phyloP scores from a whole-genome alignment of 805 yeast genomes.

The Dipodascus geniculatus region DNA sequence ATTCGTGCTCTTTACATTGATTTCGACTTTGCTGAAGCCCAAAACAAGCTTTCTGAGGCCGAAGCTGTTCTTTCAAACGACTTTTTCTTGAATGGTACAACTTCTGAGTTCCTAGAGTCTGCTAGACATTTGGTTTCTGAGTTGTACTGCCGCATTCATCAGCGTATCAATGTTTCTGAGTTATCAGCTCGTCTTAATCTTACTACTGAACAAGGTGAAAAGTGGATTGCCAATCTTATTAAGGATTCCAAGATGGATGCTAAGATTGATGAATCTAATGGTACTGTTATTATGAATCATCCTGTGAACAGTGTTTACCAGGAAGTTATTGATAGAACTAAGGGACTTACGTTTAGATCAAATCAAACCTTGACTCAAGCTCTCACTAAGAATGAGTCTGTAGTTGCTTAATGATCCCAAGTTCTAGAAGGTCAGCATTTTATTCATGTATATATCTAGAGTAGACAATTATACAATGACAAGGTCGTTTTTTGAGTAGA shows the following conservation, averaged over 20 bases:
- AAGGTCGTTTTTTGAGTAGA: too few species aligned
- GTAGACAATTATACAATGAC: not conserved
- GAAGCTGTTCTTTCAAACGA: constrained; percentile 39
- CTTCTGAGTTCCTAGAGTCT: constrained; percentile 32
- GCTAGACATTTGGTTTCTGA: constrained; percentile 44
- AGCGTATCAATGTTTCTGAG: constrained; percentile 34
- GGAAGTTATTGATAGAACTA: constrained; percentile 54
- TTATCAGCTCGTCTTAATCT: constrained; percentile 36
- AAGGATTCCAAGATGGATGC: constrained; percentile 42
- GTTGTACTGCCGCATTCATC: constrained; percentile 43
- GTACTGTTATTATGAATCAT: constrained; percentile 42
- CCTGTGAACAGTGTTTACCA: constrained; percentile 49
- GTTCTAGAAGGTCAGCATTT: not conserved
- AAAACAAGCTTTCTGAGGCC: constrained; percentile 36
- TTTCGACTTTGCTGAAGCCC: constrained; percentile 46
- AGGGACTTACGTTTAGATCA: constrained; percentile 48
- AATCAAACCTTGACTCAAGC: constrained; percentile 40
- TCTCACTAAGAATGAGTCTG: constrained; percentile 10
- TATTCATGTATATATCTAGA: not conserved
- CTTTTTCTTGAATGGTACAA: constrained; percentile 39
- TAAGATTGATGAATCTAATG: constrained; percentile 40
- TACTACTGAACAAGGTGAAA: constrained; percentile 36
- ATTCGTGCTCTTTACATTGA: constrained; percentile 44
- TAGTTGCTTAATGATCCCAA: not conserved
- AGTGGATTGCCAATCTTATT: constrained; percentile 40